Evolutionary conservation across 306 rosid genomes (phyloP).

Genomic region (Quercus parvula): DNA sequence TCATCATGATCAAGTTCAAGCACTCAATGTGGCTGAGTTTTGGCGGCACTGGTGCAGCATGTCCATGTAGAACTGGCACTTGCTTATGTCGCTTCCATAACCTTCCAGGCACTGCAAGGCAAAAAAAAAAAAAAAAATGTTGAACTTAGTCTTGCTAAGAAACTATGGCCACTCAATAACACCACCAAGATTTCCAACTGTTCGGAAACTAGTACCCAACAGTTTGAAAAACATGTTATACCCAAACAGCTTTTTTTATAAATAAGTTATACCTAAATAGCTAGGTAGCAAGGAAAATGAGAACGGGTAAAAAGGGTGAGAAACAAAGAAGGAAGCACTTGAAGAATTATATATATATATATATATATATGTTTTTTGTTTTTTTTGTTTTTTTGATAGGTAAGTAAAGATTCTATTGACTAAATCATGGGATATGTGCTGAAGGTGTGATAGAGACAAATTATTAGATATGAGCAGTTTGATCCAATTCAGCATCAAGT

Average conservation of each 20-base stretch:
- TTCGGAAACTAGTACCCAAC: background rate
- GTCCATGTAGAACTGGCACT: conserved; percentile 36
- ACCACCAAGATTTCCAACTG: background rate
- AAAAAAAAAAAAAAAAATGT: background rate
- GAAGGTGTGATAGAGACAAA: no score
- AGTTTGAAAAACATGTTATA: background rate
- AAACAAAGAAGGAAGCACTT: background rate
- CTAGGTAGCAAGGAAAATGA: background rate
- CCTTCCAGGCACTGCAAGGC: conserved; percentile 25
- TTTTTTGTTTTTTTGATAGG: no score
- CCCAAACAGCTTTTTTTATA: background rate
- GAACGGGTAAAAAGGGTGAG: background rate
- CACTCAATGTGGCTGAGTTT: background rate
- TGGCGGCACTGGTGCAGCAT: conserved; percentile 22
- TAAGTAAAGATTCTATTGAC: no score
- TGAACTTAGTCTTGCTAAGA: background rate
- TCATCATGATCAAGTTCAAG: background rate
- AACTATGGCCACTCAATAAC: background rate
- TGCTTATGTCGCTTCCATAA: conserved; percentile 28
- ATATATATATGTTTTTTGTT: no score
- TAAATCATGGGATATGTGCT: no score
- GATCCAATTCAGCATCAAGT: background rate
- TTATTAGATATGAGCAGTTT: background rate
- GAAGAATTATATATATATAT: background rate
- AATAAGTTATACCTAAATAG: background rate